Percentiles rank a stretch among this genome's conserved stretches.
Conservation (phyloP, 2,329 filamentous ascomycete genomes). For the Aspergillus thermomutatus region DNA sequence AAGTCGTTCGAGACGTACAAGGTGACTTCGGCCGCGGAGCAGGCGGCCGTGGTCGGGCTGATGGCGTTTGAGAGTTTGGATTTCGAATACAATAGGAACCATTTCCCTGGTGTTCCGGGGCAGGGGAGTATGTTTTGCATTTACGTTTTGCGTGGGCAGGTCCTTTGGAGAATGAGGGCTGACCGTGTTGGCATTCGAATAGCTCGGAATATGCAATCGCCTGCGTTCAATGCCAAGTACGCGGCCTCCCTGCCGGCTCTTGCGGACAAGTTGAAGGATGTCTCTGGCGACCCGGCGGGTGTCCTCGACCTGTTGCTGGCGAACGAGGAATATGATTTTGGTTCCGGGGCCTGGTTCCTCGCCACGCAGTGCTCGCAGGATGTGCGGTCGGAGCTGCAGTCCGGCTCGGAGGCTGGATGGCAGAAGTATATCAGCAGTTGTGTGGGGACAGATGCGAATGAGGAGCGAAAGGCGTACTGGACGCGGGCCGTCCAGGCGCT, state of each 20-base stretch:
- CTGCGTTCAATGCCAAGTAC: constrained; percentile 55
- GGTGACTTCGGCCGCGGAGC: constrained; percentile 54
- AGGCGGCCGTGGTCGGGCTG: constrained; percentile 67
- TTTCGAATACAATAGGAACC: constrained; percentile 70
- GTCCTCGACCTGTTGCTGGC: constrained; percentile 51
- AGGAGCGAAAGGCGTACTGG: constrained; percentile 51
- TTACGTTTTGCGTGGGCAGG: not conserved
- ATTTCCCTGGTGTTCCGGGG: constrained; percentile 55
- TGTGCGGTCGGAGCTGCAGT: constrained; percentile 45
- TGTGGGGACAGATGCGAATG: constrained; percentile 48
- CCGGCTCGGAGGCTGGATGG: constrained; percentile 51
- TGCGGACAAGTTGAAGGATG: constrained; percentile 26
- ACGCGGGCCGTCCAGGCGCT: constrained; percentile 44
- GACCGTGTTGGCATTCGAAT: not conserved
- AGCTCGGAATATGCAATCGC: constrained; percentile 63
- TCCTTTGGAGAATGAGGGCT: not conserved
- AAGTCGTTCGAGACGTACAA: constrained; percentile 56
- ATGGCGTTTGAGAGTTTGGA: constrained; percentile 68
- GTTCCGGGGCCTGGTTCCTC: constrained; percentile 60
- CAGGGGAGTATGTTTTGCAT: constrained; percentile 55
- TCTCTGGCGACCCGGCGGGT: constrained; percentile 38
- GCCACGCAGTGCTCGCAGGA: constrained; percentile 49
- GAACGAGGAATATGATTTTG: constrained; percentile 53
- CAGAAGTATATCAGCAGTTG: constrained; percentile 52
- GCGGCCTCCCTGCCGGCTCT: constrained; percentile 48